These are phyloP conservation scores for Jimgerdemannia flammicorona DNA, from an alignment of 192 early-diverging fungal species.

Conservation along the genomic window DNA sequence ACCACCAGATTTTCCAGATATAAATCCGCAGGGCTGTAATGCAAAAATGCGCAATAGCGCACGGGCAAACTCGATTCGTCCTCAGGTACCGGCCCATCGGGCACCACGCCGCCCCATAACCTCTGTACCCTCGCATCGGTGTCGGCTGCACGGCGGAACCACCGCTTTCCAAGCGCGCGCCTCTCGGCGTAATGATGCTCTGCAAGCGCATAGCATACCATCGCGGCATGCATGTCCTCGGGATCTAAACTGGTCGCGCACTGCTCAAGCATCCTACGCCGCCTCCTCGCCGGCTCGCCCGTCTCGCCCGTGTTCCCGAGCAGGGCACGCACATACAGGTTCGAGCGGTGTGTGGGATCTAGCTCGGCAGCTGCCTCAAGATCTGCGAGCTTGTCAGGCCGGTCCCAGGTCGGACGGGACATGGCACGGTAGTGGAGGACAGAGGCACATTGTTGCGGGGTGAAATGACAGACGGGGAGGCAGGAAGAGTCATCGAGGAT, in stretches of 20 bases:
- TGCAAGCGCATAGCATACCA: background rate
- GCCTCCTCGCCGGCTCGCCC: background rate
- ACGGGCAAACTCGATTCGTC: background rate
- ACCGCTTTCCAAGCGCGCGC: background rate
- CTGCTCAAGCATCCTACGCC: too few relatives aligned
- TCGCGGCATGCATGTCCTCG: background rate
- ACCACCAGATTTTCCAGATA: background rate
- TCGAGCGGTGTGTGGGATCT: too few relatives aligned
- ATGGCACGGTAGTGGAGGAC: too few relatives aligned
- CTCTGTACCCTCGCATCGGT: background rate
- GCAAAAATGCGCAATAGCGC: background rate
- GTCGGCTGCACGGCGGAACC: background rate
- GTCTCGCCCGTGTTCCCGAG: background rate
- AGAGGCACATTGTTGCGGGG: too few relatives aligned
- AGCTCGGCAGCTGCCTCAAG: too few relatives aligned
- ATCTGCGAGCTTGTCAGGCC: too few relatives aligned
- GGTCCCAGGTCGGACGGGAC: too few relatives aligned
- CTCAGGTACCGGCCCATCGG: background rate
- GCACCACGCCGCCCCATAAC: background rate
- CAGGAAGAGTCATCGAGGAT: background rate
- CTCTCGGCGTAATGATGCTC: background rate
- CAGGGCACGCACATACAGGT: background rate
- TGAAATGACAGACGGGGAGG: too few relatives aligned
- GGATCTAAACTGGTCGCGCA: background rate
- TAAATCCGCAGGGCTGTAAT: background rate